Conservation (phyloP, 257 asterid species). For the Cynanchum wilfordii region DNA sequence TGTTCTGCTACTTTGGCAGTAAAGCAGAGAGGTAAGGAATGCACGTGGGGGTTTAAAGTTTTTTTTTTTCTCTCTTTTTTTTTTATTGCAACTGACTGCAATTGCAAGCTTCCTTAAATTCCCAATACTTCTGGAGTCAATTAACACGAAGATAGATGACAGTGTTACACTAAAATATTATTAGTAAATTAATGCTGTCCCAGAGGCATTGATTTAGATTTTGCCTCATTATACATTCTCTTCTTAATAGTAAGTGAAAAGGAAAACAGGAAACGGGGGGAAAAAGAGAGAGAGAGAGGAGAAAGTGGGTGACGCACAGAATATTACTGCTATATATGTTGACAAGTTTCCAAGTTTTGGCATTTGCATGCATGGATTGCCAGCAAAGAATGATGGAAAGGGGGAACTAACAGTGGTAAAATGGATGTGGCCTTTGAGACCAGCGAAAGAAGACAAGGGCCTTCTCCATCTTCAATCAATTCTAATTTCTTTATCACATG, state of each 20-base stretch:
- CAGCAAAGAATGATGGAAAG: constrained; percentile 9
- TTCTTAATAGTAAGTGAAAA: not conserved
- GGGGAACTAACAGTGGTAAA: constrained; percentile 22
- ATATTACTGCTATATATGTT: constrained; percentile 12
- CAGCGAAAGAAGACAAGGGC: constrained; percentile 25
- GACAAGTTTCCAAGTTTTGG: constrained; percentile 33
- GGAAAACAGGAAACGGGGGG: not conserved
- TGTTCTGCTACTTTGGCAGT: not conserved
- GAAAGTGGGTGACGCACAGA: constrained; percentile 11
- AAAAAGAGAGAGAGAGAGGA: not conserved
- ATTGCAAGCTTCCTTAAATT: not conserved
- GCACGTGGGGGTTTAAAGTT: not conserved
- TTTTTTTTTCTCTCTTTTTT: too few relatives aligned
- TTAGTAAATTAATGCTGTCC: not conserved
- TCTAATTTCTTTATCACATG: not conserved
- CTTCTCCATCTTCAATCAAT: constrained; percentile 5
- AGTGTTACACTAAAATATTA: not conserved
- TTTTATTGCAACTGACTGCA: not conserved
- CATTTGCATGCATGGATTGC: constrained; percentile 27
- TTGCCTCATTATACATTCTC: not conserved
- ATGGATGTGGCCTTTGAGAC: constrained; percentile 24
- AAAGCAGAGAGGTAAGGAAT: not conserved
- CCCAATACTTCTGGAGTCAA: not conserved
- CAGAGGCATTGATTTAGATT: constrained; percentile 2
- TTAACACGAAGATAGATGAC: not conserved